Evolutionary conservation across 768 basidiomycete species (phyloP).

Genomic region (Suillus spraguei): DNA sequence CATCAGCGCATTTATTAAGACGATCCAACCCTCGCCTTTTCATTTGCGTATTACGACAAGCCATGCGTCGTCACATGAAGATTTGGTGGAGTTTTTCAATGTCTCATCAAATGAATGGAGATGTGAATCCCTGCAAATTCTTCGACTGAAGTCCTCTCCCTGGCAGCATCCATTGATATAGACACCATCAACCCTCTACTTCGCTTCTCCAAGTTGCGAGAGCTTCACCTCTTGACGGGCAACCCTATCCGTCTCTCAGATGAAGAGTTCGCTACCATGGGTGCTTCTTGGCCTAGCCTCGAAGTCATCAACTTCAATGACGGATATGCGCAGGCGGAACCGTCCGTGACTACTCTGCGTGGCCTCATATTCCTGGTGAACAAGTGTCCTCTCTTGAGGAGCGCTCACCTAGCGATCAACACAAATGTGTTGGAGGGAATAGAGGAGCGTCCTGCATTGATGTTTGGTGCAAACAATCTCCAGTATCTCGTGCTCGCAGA

Average conservation of each 20-base stretch:
- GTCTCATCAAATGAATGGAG: background rate
- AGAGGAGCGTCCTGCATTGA: background rate
- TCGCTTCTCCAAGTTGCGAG: background rate
- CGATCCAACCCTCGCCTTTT: background rate
- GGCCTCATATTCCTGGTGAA: background rate
- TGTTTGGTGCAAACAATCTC: background rate
- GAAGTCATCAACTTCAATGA: background rate
- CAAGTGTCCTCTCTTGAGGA: background rate
- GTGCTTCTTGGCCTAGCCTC: background rate
- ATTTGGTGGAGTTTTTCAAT: background rate
- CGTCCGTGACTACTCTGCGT: background rate
- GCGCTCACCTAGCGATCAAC: background rate
- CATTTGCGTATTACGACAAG: background rate
- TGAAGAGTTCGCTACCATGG: background rate
- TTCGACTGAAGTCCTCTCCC: background rate
- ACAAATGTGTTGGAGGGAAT: background rate
- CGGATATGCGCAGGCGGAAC: background rate
- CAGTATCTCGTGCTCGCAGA: background rate
- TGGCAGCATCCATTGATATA: background rate
- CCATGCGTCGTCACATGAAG: background rate
- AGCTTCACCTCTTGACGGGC: background rate
- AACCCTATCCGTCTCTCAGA: background rate
- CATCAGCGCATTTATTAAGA: background rate
- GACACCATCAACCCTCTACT: background rate
- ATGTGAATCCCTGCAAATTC: background rate